These are phyloP conservation scores for Asterionellopsis glacialis DNA, from an alignment of 108 stramenopile species.

Conservation along the genomic window DNA sequence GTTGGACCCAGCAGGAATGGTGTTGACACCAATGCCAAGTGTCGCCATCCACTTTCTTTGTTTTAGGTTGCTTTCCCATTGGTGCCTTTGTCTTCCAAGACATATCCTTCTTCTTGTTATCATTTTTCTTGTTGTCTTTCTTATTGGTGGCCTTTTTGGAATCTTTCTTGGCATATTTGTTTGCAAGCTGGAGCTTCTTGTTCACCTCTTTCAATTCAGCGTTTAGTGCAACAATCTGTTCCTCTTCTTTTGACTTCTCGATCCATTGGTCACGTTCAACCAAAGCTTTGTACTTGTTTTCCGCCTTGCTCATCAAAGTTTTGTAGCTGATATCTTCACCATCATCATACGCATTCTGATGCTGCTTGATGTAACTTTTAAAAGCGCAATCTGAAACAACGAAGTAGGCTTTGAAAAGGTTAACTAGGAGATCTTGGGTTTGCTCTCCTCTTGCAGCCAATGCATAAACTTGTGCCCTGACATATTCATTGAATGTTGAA, in stretches of 20 bases:
- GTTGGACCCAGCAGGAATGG: neutral
- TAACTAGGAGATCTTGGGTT: constrained; percentile 9
- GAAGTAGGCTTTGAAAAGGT: constrained; percentile 24
- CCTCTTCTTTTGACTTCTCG: constrained; percentile 5
- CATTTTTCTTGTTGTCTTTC: too few species aligned
- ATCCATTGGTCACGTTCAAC: constrained; percentile 10
- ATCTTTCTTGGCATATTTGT: neutral
- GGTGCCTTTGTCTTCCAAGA: neutral
- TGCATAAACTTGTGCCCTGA: neutral
- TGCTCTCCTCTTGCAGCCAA: constrained; percentile 16
- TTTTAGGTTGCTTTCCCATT: neutral
- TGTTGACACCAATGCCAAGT: constrained; percentile 5
- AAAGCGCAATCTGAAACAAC: constrained; percentile 12
- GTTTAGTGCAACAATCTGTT: constrained; percentile 15
- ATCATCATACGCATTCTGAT: constrained; percentile 1
- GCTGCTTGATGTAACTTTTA: constrained; percentile 1
- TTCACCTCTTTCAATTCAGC: constrained; percentile 1
- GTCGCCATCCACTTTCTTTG: constrained; percentile 1
- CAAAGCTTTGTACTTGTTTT: constrained; percentile 20
- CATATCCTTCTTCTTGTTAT: too few species aligned
- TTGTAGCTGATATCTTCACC: constrained; percentile 5
- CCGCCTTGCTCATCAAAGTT: neutral
- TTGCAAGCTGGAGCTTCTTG: constrained; percentile 11
- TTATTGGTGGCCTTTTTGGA: too few species aligned
- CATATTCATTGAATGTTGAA: constrained; percentile 32